A percentile compares a stretch with the other conserved stretches of the same genome.
phyloP scores from a whole-genome alignment of 441 rosid genomes.

The Populus tomentosa region DNA sequence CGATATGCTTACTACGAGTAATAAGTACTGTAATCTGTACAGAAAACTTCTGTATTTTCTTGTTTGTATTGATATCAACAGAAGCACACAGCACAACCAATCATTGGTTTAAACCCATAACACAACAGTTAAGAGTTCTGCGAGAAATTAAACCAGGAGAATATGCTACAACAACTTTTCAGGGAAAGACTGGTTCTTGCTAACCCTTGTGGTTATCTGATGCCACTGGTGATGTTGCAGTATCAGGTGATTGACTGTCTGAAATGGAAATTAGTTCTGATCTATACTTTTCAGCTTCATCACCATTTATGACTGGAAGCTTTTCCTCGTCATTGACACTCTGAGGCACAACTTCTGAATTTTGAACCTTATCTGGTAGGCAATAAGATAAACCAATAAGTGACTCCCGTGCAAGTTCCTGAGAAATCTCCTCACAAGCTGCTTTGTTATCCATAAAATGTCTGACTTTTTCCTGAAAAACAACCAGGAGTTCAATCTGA shows the following conservation, averaged over 20 bases:
- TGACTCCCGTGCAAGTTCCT: conserved; percentile 24
- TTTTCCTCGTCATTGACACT: not conserved
- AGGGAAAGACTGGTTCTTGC: not conserved
- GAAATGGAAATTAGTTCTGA: conserved; percentile 33
- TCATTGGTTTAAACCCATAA: not conserved
- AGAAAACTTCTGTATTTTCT: not conserved
- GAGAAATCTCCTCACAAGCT: conserved; percentile 9
- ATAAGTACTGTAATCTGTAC: not conserved
- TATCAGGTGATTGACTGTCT: conserved; percentile 9
- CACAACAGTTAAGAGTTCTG: not conserved
- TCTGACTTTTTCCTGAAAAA: not conserved
- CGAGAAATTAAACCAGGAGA: not conserved
- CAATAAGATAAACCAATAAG: conserved; percentile 24
- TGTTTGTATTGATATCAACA: not conserved
- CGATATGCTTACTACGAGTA: no score
- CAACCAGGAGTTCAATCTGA: not conserved
- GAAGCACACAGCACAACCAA: not conserved
- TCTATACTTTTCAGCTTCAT: conserved; percentile 20
- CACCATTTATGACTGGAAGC: not conserved
- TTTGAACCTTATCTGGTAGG: conserved; percentile 3
- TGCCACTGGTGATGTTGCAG: not conserved
- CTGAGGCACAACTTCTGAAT: not conserved
- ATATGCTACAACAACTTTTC: not conserved
- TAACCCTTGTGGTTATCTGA: not conserved
- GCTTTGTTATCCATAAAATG: conserved; percentile 22